Base-by-base conservation (phyloP, 768 basidiomycete genomes). In the Suillus cothurnatus region DNA sequence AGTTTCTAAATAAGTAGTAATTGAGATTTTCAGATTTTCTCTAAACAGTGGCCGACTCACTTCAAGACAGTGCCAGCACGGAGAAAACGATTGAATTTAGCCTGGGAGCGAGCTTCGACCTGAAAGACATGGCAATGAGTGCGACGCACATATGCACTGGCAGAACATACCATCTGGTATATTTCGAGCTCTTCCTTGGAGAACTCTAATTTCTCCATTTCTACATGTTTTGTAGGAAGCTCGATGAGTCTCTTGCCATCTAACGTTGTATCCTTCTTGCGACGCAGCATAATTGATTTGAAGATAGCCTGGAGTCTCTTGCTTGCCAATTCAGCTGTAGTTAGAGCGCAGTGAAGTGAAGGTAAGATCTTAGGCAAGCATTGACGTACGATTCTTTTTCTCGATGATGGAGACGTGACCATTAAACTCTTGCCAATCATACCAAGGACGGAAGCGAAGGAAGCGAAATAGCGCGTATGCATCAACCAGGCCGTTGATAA, bases 231-330 rank as follows among this genome's bases (percentile, higher is more conserved):
- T 17, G 77, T 71, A 6, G 88, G 89, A 36, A 92, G 78, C 64
- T 88, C 84, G 50, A 92, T 84, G n/a, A 93, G 77, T 26, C 80
- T 83, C 72, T 87, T 86, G 9, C 91, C 91, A 70, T 91, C 88
- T 12, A 93, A 77, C 70, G 77, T 76, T 0, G 85, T 83, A 59
- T 87, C 82, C 69, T 90, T 90, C 77, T 85, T 87, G 52, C 91
- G 82, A 14, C 91, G 81, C 31, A 91, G 74, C 56, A 88, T 76
- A 71, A 85, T 86, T 0, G 80, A 73, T 15, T 72, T 70, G 57
- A 90, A 81, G 56, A 90, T 81, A 4, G 85, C 81, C 69, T 91
- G 91, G 6, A 89, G 78, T 12, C 88, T 81, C 8, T 78, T 77
- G 32, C 85, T 83, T 2, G 90, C 90, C 12, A 88, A 71, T 9